These are phyloP conservation scores for Endotrypanum monterogeii DNA, from an alignment of 208 protist species.

Conservation along the genomic window DNA sequence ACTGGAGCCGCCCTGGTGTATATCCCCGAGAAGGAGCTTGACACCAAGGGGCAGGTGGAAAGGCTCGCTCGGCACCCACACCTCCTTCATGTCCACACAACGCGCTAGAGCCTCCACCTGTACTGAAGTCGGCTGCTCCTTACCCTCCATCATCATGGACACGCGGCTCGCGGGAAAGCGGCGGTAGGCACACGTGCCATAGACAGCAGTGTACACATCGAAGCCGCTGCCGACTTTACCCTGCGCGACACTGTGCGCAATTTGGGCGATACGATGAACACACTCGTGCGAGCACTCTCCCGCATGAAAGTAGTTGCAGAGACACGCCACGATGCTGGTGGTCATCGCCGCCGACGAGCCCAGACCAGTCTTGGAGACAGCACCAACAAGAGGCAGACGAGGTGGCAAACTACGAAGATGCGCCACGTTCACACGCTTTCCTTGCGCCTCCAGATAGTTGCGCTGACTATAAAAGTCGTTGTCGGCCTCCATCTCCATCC, in stretches of 20 bases:
- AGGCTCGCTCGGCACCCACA: slow-evolving; percentile 69
- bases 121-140: slow-evolving; percentile 40
- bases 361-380: slow-evolving; percentile 95
- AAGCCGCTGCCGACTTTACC: slow-evolving; percentile 97
- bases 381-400: slow-evolving; percentile 72
- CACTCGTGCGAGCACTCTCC: slow-evolving; percentile 38
- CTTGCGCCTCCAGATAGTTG: slow-evolving; percentile 70
- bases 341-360: slow-evolving; percentile 94
- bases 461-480: slow-evolving; percentile 94
- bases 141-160: slow-evolving; percentile 53
- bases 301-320: slow-evolving; percentile 63
- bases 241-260: slow-evolving; percentile 94
- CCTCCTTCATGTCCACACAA: slow-evolving; percentile 48
- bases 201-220: slow-evolving; percentile 95
- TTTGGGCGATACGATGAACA: slow-evolving; percentile 92
- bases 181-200: slow-evolving; percentile 92
- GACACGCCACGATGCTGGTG: slow-evolving; percentile 88
- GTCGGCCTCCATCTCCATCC: slow-evolving; percentile 82
- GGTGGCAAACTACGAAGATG: slow-evolving; percentile 66
- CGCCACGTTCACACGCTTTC: slow-evolving; percentile 46
- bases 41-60: slow-evolving; percentile 85
- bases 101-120: slow-evolving; percentile 41
- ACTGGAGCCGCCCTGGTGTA: slow-evolving; percentile 90
- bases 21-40: slow-evolving; percentile 88
- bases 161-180: slow-evolving; percentile 77